Conservation (phyloP, 2,329 filamentous ascomycete species). For the Phaeosphaeriaceae sp. region DNA sequence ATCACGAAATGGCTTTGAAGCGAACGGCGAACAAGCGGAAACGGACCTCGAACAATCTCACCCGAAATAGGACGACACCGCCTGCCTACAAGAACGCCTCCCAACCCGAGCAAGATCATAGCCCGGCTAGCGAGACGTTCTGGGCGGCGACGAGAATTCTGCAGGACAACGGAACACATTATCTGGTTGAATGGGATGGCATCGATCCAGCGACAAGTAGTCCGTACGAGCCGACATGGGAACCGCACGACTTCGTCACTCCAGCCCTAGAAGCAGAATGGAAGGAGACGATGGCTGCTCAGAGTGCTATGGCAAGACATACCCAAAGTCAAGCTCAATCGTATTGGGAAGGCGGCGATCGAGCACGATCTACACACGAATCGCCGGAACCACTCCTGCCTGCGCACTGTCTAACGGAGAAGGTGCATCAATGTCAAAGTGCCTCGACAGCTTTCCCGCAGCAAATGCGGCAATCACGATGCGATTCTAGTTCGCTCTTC, state of each 20-base stretch:
- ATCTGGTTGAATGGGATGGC: conserved; percentile 9
- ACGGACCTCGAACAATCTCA: conserved; percentile 2
- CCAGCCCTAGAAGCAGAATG: too few relatives aligned
- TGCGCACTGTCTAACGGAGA: too few relatives aligned
- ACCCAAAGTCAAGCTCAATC: conserved; percentile 4
- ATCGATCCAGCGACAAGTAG: conserved; percentile 7
- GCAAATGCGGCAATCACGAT: conserved; percentile 4
- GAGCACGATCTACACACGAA: conserved; percentile 1
- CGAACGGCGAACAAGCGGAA: conserved; percentile 10
- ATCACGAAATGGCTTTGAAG: conserved; percentile 5
- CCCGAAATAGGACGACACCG: conserved; percentile 3
- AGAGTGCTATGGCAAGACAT: conserved; percentile 4
- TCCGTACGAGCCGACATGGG: conserved; percentile 5
- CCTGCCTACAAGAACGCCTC: conserved; percentile 4
- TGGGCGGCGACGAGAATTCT: conserved; percentile 10
- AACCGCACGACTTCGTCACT: conserved; percentile 7
- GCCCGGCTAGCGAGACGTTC: conserved; percentile 5
- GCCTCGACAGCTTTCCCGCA: conserved; percentile 5
- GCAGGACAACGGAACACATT: conserved; percentile 7
- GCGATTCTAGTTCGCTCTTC: conserved; percentile 6
- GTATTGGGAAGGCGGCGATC: conserved; percentile 3
- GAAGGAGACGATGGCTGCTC: conserved; percentile 5
- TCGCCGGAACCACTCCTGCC: conserved; percentile 2
- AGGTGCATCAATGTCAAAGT: neutral
- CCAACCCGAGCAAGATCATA: neutral